Base-by-base conservation (phyloP, 192 early-diverging fungal genomes). In the Geranomyces michiganensis region DNA sequence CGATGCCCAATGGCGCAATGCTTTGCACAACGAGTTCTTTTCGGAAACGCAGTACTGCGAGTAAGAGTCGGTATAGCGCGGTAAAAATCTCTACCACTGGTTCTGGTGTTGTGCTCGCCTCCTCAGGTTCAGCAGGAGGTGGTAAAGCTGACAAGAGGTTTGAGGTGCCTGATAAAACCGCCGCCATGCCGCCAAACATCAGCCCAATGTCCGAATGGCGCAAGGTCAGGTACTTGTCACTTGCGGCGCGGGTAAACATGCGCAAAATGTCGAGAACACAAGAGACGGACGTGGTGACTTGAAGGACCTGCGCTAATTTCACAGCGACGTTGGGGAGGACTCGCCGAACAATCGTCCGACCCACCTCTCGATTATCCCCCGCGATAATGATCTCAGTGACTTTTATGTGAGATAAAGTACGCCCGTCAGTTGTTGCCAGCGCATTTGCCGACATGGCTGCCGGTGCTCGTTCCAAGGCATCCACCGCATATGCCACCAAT, bases 1-100 rank as follows among this genome's bases (percentile, higher is more conserved):
- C 79, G 1, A 76, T 58, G 4, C 75, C 76, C 32, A 88, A 84
- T 0, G 82, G 61, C 31, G 87, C 82, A 41, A 91, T 82, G n/a
- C 74, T 43, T 7, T 77, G 67, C 9, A 80, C 62, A 3, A 91
- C 58, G 19, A 76, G 65, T 31, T 87, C 83, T 48, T 84, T 84
- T 32, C 84, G 78, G 66, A 78, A 73, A 9, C 77, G 63, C 7
- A 86, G 53, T 26, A 88, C 46, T n/a, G 81, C 81, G 14, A 76
- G 71, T 41, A 91, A 64, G 12, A 89, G 65, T 26, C 80, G 67
- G 46, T 82, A 88, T 26, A 87, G 29, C 14, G 72, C 74, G 22
- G 82, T 77, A 68, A 87, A 88, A 27, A 87, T 70, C 31, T 74
- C 44, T 56, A 82, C 46, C 43, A 79, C 79, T 24, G 55, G 6